Evolutionary conservation across 345 rosid genomes (phyloP).

Genomic region (Turnera subulata): DNA sequence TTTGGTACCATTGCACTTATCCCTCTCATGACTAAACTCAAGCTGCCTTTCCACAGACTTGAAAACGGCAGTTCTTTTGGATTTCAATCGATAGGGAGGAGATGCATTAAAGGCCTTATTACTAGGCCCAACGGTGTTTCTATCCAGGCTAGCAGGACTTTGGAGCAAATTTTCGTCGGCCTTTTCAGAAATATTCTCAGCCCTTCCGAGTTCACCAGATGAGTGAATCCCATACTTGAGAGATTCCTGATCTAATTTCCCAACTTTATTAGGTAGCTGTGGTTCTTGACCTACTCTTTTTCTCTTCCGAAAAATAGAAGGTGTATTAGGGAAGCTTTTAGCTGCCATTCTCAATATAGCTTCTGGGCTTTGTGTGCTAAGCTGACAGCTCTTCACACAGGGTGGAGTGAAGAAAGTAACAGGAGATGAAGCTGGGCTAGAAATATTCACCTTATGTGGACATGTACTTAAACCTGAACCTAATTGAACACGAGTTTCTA

Average conservation of each 20-base stretch:
- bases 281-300: slow-evolving; percentile 29
- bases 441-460: slow-evolving; percentile 29
- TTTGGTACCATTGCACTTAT: slow-evolving; percentile 36
- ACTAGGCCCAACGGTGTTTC: slow-evolving; percentile 27
- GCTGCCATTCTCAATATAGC: slow-evolving; percentile 75
- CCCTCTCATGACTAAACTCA: slow-evolving; percentile 57
- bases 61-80: slow-evolving; percentile 67
- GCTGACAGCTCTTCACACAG: slow-evolving; percentile 42
- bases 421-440: slow-evolving; percentile 56
- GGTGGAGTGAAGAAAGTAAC: slow-evolving; percentile 84
- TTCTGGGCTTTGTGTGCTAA: slow-evolving; percentile 58
- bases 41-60: slow-evolving; percentile 91
- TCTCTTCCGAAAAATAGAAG: slow-evolving; percentile 88
- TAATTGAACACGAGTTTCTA: slow-evolving; percentile 29
- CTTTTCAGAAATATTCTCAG: slow-evolving; percentile 25
- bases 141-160: slow-evolving; percentile 37
- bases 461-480: slow-evolving; percentile 38
- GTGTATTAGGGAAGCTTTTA: slow-evolving; percentile 75
- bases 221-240: slow-evolving; percentile 18
- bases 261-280: slow-evolving; percentile 23
- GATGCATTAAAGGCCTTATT: slow-evolving; percentile 66
- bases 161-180: slow-evolving; percentile 25
- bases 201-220: slow-evolving; percentile 32
- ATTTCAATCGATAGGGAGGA: slow-evolving; percentile 83
- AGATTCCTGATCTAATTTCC: slow-evolving; percentile 28